Evolutionary conservation across 2,329 filamentous ascomycete genomes (phyloP), one percentile per base, ranked within the genome.

Genomic region (Fusarium sp.): DNA sequence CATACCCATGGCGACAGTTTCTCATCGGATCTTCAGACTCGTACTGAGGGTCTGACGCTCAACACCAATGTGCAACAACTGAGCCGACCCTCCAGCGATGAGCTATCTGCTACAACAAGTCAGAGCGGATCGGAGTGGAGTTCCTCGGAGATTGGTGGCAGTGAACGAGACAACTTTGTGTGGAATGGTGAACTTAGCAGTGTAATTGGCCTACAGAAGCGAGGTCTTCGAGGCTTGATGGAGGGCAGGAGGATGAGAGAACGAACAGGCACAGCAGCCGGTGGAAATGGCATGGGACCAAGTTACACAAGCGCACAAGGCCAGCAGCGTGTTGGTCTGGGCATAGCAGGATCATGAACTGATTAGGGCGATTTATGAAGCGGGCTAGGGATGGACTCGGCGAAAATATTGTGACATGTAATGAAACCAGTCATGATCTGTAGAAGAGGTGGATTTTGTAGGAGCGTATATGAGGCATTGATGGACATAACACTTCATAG

Each of bases 171-270:
- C 68, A 83, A 82, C 73, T 83, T 82, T 68, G 79, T 96, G 1
- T 99, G 96, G 96, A 85, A 89, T 78, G 91, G 92, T 66, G 90
- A 97, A 84, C 82, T 96, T 39, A 95, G 93, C 84, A 94, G 94
- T 55, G 96, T 98, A 6, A 97, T 99, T 75, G 96, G 96, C 0
- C 81, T 99, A 73, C 96, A 99, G 85, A 99, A 99, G 85, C 89
- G 96, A 61, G 96, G 96, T 0, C 82, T 99, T 41, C 88, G 96
- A 67, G 96, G 96, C 0, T 82, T 99, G 75, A 98, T 99, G 96
- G 96, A 98, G 82, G 96, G 96, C 8, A 87, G 96, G 50, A 88
- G 96, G 68, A 91, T 98, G 86, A 87, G 95, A 50, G 94, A 97
- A 81, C 87, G 94, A 73, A 87, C 86, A 7, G 87, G 87, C 15